These are phyloP conservation scores for Phialophora macrospora DNA, from an alignment of 2,329 filamentous ascomycete genomes.

Conservation along the genomic window DNA sequence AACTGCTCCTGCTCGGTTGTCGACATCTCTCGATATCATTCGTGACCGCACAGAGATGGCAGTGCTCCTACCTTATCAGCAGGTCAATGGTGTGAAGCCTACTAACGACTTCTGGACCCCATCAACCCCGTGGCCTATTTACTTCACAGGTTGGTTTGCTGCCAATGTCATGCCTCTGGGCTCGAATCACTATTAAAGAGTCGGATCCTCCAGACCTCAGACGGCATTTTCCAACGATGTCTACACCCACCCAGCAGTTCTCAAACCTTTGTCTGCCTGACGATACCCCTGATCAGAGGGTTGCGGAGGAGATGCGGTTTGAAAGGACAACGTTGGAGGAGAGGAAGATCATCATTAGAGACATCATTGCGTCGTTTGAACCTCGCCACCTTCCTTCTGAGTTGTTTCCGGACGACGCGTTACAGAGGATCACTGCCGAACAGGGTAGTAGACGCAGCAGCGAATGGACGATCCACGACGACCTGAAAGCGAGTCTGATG, in stretches of 20 bases:
- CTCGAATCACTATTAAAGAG: conserved; percentile 2
- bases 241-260: conserved; percentile 30
- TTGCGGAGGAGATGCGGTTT: conserved; percentile 27
- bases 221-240: conserved; percentile 21
- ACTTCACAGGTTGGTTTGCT: conserved; percentile 5
- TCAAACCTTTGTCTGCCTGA: conserved; percentile 26
- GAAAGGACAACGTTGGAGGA: conserved; percentile 19
- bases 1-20: conserved; percentile 10
- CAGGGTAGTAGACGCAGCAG: conserved; percentile 42
- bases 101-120: conserved; percentile 15
- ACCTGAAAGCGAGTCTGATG: conserved; percentile 53
- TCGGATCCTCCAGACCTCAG: background rate
- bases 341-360: conserved; percentile 40
- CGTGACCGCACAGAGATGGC: conserved; percentile 14
- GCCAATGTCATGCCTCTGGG: conserved; percentile 9
- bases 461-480: conserved; percentile 52
- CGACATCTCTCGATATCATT: conserved; percentile 12
- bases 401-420: conserved; percentile 47
- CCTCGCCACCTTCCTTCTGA: conserved; percentile 48
- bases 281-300: background rate
- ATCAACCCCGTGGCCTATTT: conserved; percentile 19
- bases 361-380: conserved; percentile 54
- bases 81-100: conserved; percentile 17
- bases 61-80: conserved; percentile 20
- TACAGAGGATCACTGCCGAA: conserved; percentile 43